Conservation (phyloP, 192 early-diverging fungal genomes). For the Globomyces pollinis-pini region DNA sequence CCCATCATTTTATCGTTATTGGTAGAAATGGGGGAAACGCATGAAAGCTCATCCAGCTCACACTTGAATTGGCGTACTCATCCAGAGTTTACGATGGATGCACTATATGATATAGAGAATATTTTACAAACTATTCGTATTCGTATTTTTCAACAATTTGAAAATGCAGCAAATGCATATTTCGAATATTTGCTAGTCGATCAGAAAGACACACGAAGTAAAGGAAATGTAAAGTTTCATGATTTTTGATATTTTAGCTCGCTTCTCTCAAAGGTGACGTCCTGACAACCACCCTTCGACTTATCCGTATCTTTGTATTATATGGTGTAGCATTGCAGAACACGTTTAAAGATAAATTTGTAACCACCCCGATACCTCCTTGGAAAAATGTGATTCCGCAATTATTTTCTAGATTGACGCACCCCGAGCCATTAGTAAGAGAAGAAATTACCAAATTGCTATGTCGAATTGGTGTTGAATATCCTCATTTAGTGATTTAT, state of each 20-base stretch:
- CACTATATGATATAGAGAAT: constrained; percentile 8
- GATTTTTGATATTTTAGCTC: not conserved
- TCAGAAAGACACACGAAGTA: not conserved
- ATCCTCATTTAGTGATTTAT: constrained; percentile 64
- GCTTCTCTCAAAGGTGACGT: constrained; percentile 33
- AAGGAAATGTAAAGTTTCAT: not conserved
- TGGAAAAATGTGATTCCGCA: constrained; percentile 72
- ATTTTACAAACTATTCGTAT: not conserved
- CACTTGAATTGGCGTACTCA: not conserved
- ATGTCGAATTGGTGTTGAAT: constrained; percentile 45
- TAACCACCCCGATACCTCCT: constrained; percentile 12
- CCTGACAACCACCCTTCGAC: constrained; percentile 47
- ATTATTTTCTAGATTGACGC: constrained; percentile 62
- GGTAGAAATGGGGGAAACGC: not conserved
- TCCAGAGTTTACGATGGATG: not conserved
- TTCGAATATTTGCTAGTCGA: constrained; percentile 18
- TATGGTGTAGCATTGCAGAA: constrained; percentile 46
- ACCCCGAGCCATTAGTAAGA: constrained; percentile 51
- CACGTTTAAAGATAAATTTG: constrained; percentile 22
- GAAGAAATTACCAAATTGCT: constrained; percentile 45
- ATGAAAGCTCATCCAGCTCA: not conserved
- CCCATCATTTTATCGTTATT: not conserved
- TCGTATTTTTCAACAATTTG: constrained; percentile 5
- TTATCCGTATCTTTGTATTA: constrained; percentile 56
- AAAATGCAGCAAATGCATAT: constrained; percentile 2